Evolutionary conservation across 331 rosid species (phyloP).

Genomic region (Cydonia oblonga): DNA sequence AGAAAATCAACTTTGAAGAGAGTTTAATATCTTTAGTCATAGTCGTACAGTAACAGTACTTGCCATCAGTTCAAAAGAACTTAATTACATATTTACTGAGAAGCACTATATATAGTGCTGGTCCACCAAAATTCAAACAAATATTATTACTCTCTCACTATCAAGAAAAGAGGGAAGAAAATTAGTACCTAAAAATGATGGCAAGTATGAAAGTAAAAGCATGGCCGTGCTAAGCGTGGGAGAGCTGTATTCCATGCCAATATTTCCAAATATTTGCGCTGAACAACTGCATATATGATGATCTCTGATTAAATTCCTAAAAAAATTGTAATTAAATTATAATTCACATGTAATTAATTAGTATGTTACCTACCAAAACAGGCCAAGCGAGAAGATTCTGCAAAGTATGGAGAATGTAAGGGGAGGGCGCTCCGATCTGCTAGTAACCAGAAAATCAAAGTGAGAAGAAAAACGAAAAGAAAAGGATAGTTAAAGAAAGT

Average conservation of each 20-base stretch:
- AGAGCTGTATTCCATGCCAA: constrained; percentile 42
- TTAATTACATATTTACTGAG: no score
- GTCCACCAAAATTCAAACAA: neutral
- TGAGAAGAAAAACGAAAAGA: neutral
- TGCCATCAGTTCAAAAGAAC: neutral
- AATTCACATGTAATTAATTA: no score
- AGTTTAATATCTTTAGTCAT: neutral
- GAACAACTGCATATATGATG: constrained; percentile 13
- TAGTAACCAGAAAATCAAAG: neutral
- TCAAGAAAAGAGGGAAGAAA: neutral
- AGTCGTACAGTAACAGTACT: neutral
- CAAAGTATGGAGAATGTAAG: constrained; percentile 21
- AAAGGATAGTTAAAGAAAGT: no score
- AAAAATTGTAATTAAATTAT: no score
- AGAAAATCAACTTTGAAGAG: neutral
- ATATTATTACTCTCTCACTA: neutral
- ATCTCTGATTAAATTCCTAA: no score
- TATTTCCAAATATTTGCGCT: constrained; percentile 19
- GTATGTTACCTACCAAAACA: constrained; percentile 6
- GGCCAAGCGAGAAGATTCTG: constrained; percentile 29
- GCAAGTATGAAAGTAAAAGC: constrained; percentile 46
- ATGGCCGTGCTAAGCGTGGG: constrained; percentile 37
- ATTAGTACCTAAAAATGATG: constrained; percentile 29
- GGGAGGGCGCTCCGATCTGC: constrained; percentile 34
- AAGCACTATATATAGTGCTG: no score